Base-by-base conservation (phyloP, 2,329 filamentous ascomycete genomes). In the Colletotrichum sp. region DNA sequence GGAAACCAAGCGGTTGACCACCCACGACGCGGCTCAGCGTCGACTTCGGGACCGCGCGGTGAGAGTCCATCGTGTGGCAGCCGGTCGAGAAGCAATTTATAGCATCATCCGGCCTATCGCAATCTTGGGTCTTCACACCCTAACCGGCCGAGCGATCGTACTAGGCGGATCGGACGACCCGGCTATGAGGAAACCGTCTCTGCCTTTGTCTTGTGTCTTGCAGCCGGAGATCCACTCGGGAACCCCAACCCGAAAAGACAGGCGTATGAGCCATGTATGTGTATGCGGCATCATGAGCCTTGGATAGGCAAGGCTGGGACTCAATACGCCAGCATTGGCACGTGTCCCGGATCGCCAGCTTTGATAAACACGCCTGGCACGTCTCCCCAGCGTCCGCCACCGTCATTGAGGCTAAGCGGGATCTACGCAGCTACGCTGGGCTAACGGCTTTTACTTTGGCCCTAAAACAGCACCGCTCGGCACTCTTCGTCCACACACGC, bases 401-500 rank as follows among this genome's bases (percentile, higher is more conserved):
- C 59, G 60, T 73, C 21, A 10, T 52, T 57, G 57, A 52, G 36
- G 44, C 73, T 76, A 65, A 64, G 44, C 68, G 70, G 74, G 70
- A 76, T 68, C 74, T 65, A 73, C 73, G 39, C 44, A 76, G 64
- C 74, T 65, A 73, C 70, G 63, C 44, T 64, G 74, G 70, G 49
- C 74, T 74, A 73, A 76, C 70, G 63, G 74, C 70, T 68, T 69
- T 59, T 65, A 74, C 74, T 67, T 63, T 39, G 63, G 70, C 18
- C 36, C 74, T 74, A 74, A 68, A 69, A 52, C 70, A 68, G 64
- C 74, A 76, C 39, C 74, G 74, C 74, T 76, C 74, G 74, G 74
- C 74, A 64, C 71, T 72, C 34, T 36, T 70, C 57, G 68, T 63
- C 62, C 57, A 39, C 30, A 68, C 32, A 39, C 62, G 9, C 62